Evolutionary conservation across 257 asterid genomes (phyloP).

Genomic region (Solanum commersonii): DNA sequence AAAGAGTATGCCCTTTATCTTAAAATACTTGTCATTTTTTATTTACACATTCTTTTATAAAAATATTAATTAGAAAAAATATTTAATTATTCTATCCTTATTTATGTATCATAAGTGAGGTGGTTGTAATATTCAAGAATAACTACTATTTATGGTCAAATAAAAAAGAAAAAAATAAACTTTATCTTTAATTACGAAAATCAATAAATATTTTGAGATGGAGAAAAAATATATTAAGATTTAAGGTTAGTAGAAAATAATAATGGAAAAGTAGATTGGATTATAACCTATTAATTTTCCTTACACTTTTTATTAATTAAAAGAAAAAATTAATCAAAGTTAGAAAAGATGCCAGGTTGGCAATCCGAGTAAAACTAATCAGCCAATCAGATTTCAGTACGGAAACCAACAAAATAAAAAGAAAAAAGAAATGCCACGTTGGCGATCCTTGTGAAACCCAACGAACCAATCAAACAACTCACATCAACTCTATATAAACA

Average conservation of each 20-base stretch:
- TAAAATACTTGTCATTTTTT: not conserved
- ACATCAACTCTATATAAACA: not conserved
- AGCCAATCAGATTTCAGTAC: slow-evolving; percentile 26
- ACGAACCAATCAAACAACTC: not conserved
- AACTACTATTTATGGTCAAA: too few species aligned
- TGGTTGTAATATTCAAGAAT: not conserved
- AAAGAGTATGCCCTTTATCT: not conserved
- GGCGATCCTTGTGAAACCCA: slow-evolving; percentile 15
- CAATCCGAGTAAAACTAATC: slow-evolving; percentile 13
- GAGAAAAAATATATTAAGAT: not conserved
- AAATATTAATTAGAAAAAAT: too few species aligned
- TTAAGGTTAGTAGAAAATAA: not conserved
- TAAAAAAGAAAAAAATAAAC: not conserved
- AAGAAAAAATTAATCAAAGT: not conserved
- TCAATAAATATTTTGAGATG: not conserved
- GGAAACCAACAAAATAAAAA: not conserved
- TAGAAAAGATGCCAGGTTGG: slow-evolving; percentile 25
- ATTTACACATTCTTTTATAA: too few species aligned
- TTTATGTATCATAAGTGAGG: not conserved
- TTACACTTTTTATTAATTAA: not conserved
- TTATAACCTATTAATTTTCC: not conserved
- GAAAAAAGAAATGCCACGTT: slow-evolving; percentile 13
- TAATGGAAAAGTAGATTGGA: not conserved
- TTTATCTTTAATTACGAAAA: accelerated
- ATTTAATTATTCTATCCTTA: too few species aligned